Conservation (phyloP, 2,329 filamentous ascomycete genomes). For the Aureobasidium sp. region DNA sequence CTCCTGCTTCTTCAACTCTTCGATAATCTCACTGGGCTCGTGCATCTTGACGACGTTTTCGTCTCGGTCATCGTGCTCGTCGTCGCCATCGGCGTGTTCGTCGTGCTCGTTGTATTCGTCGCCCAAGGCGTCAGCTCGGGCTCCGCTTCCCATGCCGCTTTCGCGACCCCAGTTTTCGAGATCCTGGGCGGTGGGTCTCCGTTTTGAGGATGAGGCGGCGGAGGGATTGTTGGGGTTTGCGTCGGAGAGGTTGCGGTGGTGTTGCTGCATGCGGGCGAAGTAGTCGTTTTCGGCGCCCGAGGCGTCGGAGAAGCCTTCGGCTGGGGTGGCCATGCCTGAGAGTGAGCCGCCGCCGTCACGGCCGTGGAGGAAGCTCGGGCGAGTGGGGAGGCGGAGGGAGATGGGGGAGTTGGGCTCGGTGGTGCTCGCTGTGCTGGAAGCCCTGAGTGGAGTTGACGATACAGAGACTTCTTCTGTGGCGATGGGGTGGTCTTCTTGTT, state of each 20-base stretch:
- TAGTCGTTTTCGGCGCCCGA: conserved; percentile 33
- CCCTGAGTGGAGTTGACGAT: neutral
- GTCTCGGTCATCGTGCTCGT: conserved; percentile 11
- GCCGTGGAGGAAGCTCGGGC: conserved; percentile 19
- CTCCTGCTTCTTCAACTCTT: conserved; percentile 19
- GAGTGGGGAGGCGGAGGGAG: neutral
- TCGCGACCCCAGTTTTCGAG: conserved; percentile 36
- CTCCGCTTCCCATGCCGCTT: conserved; percentile 39
- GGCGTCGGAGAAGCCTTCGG: conserved; percentile 34
- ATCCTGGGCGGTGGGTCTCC: conserved; percentile 27
- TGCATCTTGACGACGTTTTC: neutral
- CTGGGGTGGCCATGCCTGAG: conserved; percentile 27
- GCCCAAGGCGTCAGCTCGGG: conserved; percentile 37
- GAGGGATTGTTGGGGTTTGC: conserved; percentile 11
- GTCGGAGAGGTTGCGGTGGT: conserved; percentile 3
- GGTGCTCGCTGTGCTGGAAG: conserved; percentile 5
- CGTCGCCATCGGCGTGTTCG: conserved; percentile 16
- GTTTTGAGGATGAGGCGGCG: conserved; percentile 33
- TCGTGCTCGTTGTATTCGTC: conserved; percentile 28
- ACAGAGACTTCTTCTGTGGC: conserved; percentile 22
- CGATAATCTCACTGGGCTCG: conserved; percentile 8
- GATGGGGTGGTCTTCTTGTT: conserved; percentile 28
- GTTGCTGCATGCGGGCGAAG: conserved; percentile 13
- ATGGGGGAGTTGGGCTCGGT: conserved; percentile 5
- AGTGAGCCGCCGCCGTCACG: conserved; percentile 27